Base-by-base conservation (phyloP, 257 asterid genomes). In the Solanum medicagineum region DNA sequence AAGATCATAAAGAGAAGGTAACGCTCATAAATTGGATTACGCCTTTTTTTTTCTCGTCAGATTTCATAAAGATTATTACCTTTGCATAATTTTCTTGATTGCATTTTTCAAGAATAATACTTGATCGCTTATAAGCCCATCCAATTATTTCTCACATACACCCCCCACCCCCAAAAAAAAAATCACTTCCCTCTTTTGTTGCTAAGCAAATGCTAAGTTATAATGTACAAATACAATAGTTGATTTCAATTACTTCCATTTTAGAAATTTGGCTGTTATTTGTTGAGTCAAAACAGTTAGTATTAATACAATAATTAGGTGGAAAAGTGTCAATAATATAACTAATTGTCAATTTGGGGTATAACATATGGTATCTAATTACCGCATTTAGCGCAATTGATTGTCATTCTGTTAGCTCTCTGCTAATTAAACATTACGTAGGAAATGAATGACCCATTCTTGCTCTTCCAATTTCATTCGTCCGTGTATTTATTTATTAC, bases 181-280 rank as follows among this genome's bases (percentile, higher is more conserved):
- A 2, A 63, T 13, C 69, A 62, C 69, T 62, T 24, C 45, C 45
- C n/a, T 66, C 45, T 29, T 29, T 1, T 7, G 42, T 68, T 68
- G 49, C 49, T 17, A 68, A 68, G 75, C 75, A 15, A 68, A 32
- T 68, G 55, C 32, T 42, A 42, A 1, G 26, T 22, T 0, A 0
- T 20, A 26, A 20, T 5, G 74, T 71, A 20, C 24, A 71, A 11
- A 20, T 44, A 63, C 36, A 10, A 88, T 51, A 81, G 87, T 2
- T 81, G 81, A 40, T 63, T 88, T 17, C 94, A 90, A 80, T 89
- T 90, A 90, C 92, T 91, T 17, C 97, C 98, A 60, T 69, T 69
- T 69, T 36, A 32, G 26, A 69, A 73, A 73, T 73, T 44, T 13
- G 40, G 15, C 32, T 1, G 10, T 12, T 20, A 71, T n/a, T 70